Evolutionary conservation across 352 stramenopile species (phyloP).

Genomic region (Plasmopara viticola): DNA sequence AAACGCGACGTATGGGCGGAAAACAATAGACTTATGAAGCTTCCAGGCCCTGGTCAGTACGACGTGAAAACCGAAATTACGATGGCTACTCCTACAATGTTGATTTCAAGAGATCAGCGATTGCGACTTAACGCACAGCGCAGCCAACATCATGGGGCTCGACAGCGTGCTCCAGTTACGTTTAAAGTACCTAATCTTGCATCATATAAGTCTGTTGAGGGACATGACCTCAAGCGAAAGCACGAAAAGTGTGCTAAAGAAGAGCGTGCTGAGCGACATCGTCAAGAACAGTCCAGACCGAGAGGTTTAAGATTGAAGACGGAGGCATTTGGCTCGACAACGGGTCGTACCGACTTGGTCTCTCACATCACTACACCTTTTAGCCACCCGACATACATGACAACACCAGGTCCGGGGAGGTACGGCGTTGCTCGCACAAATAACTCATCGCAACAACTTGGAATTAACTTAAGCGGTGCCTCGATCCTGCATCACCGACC

Average conservation of each 20-base stretch:
- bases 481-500: slow-evolving; percentile 24
- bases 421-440: slow-evolving; percentile 23
- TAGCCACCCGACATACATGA: slow-evolving; percentile 48
- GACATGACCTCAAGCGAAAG: slow-evolving; percentile 55
- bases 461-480: slow-evolving; percentile 9
- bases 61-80: slow-evolving; percentile 14
- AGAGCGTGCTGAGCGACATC: slow-evolving; percentile 27
- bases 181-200: slow-evolving; percentile 70
- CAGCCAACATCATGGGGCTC: slow-evolving; percentile 20
- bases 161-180: slow-evolving; percentile 60
- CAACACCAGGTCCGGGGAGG: slow-evolving; percentile 50
- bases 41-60: slow-evolving; percentile 68
- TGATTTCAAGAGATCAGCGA: slow-evolving; percentile 10
- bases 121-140: slow-evolving; percentile 21
- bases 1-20: slow-evolving; percentile 75
- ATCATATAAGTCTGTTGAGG: slow-evolving; percentile 29
- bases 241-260: slow-evolving; percentile 55
- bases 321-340: slow-evolving; percentile 70
- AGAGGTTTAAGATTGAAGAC: slow-evolving; percentile 26
- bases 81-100: slow-evolving; percentile 5
- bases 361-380: slow-evolving; percentile 54
- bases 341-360: slow-evolving; percentile 40
- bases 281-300: slow-evolving; percentile 21
- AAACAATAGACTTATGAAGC: slow-evolving; percentile 32
- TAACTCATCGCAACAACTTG: slow-evolving; percentile 10